Conservation (phyloP, 495 filamentous ascomycete genomes). For the Xylaria scruposa region DNA sequence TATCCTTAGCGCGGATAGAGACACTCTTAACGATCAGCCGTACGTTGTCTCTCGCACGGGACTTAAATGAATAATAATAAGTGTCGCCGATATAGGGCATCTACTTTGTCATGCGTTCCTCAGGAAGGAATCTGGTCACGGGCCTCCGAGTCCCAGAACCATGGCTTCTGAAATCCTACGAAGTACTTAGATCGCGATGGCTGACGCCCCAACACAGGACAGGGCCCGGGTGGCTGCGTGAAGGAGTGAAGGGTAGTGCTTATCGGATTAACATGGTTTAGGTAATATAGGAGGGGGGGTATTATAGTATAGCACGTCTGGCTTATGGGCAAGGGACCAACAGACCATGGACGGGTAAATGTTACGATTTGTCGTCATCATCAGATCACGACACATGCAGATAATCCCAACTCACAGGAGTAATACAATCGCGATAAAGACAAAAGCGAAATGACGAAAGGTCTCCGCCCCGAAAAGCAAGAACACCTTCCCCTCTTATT, state of each 20-base stretch:
- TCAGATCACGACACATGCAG: neutral
- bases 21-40: neutral
- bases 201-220: neutral
- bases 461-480: neutral
- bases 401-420: neutral
- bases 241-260: slow-evolving; percentile 1
- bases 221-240: slow-evolving; percentile 6
- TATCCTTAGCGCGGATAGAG: neutral
- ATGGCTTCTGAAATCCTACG: slow-evolving; percentile 10
- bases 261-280: slow-evolving; percentile 6
- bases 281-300: neutral
- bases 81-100: neutral
- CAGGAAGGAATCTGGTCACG: neutral
- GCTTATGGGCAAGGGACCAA: slow-evolving; percentile 1
- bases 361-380: slow-evolving; percentile 17
- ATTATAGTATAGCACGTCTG: neutral
- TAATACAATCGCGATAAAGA: neutral
- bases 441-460: slow-evolving; percentile 2
- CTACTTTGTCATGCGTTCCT: neutral
- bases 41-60: neutral
- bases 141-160: slow-evolving; percentile 5
- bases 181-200: neutral
- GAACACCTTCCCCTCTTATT: slow-evolving; percentile 13
- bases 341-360: neutral
- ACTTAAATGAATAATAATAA: slow-evolving; percentile 2